Evolutionary conservation across 345 rosid species (phyloP).

Genomic region (Cardamine resedifolia): DNA sequence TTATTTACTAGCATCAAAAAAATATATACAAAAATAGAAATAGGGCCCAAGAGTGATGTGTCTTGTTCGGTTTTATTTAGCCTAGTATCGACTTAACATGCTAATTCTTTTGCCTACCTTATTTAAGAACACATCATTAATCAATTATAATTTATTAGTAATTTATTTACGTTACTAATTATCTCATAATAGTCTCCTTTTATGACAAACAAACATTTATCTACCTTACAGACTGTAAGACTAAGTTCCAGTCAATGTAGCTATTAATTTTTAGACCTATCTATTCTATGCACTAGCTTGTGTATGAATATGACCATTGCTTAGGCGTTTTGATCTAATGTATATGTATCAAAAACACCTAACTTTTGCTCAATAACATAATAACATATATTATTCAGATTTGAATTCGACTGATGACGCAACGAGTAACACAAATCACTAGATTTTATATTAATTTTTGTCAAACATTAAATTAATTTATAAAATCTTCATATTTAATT

Average conservation of each 20-base stretch:
- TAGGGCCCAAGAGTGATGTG: background rate
- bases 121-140: background rate
- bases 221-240: background rate
- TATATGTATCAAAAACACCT: background rate
- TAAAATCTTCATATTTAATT: background rate
- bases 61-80: background rate
- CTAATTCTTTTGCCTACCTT: conserved; percentile 4
- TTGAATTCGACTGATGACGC: background rate
- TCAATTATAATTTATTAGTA: background rate
- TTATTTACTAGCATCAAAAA: background rate
- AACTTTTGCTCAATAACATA: background rate
- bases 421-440: background rate
- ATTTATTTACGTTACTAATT: background rate
- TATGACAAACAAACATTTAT: background rate
- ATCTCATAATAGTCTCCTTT: background rate
- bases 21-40: background rate
- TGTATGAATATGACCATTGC: background rate
- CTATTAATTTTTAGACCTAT: background rate
- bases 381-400: background rate
- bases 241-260: background rate
- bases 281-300: background rate
- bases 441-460: background rate
- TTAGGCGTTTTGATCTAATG: background rate
- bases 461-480: background rate
- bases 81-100: conserved; percentile 2